Conservation (phyloP, 2,329 filamentous ascomycete species). For the Mollisiaceae sp. region DNA sequence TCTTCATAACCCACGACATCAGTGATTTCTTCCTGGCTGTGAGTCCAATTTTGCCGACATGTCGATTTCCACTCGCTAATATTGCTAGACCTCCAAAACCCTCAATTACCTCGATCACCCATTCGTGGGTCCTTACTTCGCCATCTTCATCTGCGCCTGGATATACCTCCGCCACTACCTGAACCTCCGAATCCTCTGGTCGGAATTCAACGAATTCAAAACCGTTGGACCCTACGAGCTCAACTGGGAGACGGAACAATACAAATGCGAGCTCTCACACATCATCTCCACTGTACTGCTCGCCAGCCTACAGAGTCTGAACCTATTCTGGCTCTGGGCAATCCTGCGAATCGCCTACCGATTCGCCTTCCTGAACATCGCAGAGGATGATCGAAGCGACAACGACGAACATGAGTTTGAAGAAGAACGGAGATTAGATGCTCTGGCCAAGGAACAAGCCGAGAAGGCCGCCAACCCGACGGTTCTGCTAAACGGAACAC, state of each 20-base stretch:
- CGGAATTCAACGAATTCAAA: slow-evolving; percentile 75
- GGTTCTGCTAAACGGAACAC: slow-evolving; percentile 28
- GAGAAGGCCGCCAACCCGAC: slow-evolving; percentile 23
- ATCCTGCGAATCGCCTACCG: slow-evolving; percentile 77
- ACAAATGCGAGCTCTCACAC: slow-evolving; percentile 75
- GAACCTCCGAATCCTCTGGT: slow-evolving; percentile 78
- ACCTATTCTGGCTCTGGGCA: slow-evolving; percentile 82
- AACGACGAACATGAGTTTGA: slow-evolving; percentile 57
- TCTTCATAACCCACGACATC: slow-evolving; percentile 94
- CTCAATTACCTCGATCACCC: slow-evolving; percentile 87
- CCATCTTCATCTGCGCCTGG: slow-evolving; percentile 81
- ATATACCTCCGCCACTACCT: slow-evolving; percentile 88
- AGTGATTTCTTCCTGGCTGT: slow-evolving; percentile 95
- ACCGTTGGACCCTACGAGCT: slow-evolving; percentile 77
- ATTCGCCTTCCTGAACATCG: slow-evolving; percentile 65
- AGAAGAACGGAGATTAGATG: slow-evolving; percentile 34
- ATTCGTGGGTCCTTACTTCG: slow-evolving; percentile 84
- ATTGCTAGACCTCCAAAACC: slow-evolving; percentile 77
- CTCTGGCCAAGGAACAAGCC: slow-evolving; percentile 23
- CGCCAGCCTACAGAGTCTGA: slow-evolving; percentile 72
- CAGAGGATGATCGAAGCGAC: slow-evolving; percentile 75
- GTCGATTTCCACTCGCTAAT: not conserved
- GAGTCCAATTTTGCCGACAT: slow-evolving; percentile 46
- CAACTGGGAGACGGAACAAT: slow-evolving; percentile 77
- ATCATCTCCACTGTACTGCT: slow-evolving; percentile 70